Conservation (phyloP, 257 asterid species). For the Solanum peruvianum region DNA sequence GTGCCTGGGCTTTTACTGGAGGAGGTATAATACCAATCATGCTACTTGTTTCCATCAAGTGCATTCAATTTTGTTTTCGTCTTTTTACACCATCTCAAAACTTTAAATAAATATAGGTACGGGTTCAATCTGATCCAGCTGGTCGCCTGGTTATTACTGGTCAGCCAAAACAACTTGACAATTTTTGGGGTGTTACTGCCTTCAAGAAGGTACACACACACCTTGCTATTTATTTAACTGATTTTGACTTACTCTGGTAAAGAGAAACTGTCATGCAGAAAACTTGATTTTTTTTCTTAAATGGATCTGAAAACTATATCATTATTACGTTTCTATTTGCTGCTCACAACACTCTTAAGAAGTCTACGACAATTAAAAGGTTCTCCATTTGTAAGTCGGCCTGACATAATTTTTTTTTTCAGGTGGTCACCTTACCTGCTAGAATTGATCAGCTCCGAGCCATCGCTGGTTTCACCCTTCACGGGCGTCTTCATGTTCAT, state of each 20-base stretch:
- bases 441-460: constrained; percentile 69
- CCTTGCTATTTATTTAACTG: too few relatives aligned
- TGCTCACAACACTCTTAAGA: not conserved
- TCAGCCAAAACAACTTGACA: too few relatives aligned
- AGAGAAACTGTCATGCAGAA: not conserved
- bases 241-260: not conserved
- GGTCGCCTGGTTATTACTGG: too few relatives aligned
- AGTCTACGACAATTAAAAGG: not conserved
- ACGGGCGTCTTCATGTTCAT: constrained; percentile 65
- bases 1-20: too few relatives aligned
- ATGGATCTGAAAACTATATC: not conserved
- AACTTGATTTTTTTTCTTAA: not conserved
- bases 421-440: constrained; percentile 67
- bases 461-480: constrained; percentile 70
- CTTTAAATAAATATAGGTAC: too few relatives aligned
- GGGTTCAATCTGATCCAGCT: too few relatives aligned
- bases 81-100: too few relatives aligned
- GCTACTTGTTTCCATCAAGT: too few relatives aligned
- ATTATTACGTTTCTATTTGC: not conserved
- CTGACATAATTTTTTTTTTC: not conserved
- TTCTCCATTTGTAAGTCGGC: not conserved
- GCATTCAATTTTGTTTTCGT: too few relatives aligned
- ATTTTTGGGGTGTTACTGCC: too few relatives aligned
- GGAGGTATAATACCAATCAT: too few relatives aligned
- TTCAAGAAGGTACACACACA: too few relatives aligned